A percentile compares a stretch with the other conserved stretches of the same genome.
phyloP scores from a whole-genome alignment of 768 basidiomycete genomes.

The Coprinopsis strossmayeri region DNA sequence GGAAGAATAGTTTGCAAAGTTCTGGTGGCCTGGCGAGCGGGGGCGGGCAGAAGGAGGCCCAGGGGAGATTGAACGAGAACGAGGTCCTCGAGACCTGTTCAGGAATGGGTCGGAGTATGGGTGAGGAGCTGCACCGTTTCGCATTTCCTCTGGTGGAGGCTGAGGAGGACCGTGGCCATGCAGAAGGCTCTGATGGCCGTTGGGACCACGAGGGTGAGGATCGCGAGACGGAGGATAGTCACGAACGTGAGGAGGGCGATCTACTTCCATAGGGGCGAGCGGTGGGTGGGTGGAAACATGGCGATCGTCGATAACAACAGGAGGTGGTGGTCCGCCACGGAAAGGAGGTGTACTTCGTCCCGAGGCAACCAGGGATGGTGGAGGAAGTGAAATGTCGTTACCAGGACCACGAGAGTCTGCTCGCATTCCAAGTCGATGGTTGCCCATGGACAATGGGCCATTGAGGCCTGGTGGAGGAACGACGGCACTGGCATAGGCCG shows the following conservation, averaged over 20 bases:
- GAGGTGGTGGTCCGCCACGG: slow-evolving; percentile 78
- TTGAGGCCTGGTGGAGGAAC: slow-evolving; percentile 63
- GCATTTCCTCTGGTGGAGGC: slow-evolving; percentile 48
- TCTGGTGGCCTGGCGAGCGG: slow-evolving; percentile 41
- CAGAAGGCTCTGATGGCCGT: slow-evolving; percentile 48
- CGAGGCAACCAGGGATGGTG: slow-evolving; percentile 19
- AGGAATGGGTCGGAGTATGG: slow-evolving; percentile 56
- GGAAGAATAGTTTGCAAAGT: slow-evolving; percentile 42
- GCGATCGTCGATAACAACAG: slow-evolving; percentile 75
- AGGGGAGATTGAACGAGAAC: slow-evolving; percentile 58
- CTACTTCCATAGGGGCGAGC: slow-evolving; percentile 76
- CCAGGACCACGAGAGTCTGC: slow-evolving; percentile 63
- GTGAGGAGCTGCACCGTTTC: slow-evolving; percentile 30
- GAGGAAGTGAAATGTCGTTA: slow-evolving; percentile 49
- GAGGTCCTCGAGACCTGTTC: slow-evolving; percentile 42
- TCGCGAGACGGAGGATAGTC: slow-evolving; percentile 53
- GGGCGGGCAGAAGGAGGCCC: slow-evolving; percentile 47
- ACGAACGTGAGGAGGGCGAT: slow-evolving; percentile 47
- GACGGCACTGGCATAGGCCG: slow-evolving; percentile 80
- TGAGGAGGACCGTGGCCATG: slow-evolving; percentile 68
- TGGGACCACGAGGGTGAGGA: slow-evolving; percentile 38
- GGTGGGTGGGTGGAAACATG: slow-evolving; percentile 62
- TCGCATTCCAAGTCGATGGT: slow-evolving; percentile 50
- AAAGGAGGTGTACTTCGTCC: slow-evolving; percentile 48
- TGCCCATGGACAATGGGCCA: slow-evolving; percentile 56